phyloP scores from a whole-genome alignment of 1,284 basidiomycete species.

The Cutaneotrichosporon mucoides region DNA sequence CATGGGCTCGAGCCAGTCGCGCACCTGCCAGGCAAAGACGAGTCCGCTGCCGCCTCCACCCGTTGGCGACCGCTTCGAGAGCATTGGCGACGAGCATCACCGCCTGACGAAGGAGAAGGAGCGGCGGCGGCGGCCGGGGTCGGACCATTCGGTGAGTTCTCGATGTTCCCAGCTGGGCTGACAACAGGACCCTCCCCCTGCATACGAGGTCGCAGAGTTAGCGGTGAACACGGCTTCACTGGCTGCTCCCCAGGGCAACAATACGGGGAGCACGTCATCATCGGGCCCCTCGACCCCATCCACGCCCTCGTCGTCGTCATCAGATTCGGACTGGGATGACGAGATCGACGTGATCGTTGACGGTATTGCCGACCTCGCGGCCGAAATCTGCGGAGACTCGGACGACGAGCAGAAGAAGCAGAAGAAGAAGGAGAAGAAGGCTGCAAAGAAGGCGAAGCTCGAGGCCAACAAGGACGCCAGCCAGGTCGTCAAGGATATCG shows the following conservation, averaged over 20 bases:
- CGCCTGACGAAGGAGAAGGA: background rate
- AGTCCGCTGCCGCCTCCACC: background rate
- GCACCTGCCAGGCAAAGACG: background rate
- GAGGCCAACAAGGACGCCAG: background rate
- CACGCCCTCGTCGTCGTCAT: no score
- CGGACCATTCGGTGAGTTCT: background rate
- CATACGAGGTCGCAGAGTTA: background rate
- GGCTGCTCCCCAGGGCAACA: background rate
- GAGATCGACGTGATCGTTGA: background rate
- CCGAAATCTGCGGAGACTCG: background rate
- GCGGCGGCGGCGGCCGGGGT: background rate
- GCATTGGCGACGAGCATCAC: background rate
- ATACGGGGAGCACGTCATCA: no score
- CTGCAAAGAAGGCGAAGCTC: background rate
- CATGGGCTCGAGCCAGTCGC: slow-evolving; percentile 4
- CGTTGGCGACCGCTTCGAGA: background rate
- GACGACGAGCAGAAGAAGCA: background rate
- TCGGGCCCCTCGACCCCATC: no score
- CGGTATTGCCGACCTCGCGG: background rate
- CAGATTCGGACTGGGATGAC: background rate
- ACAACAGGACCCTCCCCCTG: background rate
- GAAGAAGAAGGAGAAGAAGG: background rate
- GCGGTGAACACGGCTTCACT: background rate
- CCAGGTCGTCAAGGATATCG: background rate
- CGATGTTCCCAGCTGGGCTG: background rate